Evolutionary conservation across 805 yeast genomes (phyloP).

Genomic region (Hanseniaspora occidentalis): DNA sequence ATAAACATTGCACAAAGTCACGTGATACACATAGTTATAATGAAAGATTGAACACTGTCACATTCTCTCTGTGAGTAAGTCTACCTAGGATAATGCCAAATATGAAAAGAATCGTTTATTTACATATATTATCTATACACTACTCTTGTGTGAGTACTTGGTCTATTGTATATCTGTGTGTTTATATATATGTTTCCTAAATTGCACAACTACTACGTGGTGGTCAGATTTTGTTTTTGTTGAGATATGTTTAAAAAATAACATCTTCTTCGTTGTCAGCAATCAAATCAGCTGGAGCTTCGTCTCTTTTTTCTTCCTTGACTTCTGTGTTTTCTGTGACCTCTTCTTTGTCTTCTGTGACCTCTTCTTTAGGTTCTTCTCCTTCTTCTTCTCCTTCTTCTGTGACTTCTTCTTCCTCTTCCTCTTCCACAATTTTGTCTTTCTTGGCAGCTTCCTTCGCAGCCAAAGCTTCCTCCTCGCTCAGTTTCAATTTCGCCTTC

Average conservation of each 20-base stretch:
- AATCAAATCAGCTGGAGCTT: constrained; percentile 13
- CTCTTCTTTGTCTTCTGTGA: constrained; percentile 12
- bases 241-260: constrained; percentile 28
- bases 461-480: constrained; percentile 17
- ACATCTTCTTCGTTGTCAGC: constrained; percentile 35
- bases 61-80: too few species aligned
- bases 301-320: constrained; percentile 17
- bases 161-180: not conserved
- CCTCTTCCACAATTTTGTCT: constrained; percentile 20
- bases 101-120: too few species aligned
- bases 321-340: too few species aligned
- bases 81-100: too few species aligned
- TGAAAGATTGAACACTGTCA: too few species aligned
- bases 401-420: constrained; percentile 10
- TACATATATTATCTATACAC: too few species aligned
- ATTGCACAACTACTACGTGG: too few species aligned
- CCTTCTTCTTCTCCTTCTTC: constrained; percentile 19
- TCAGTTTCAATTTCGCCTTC: constrained; percentile 14
- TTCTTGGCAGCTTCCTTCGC: constrained; percentile 7
- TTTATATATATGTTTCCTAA: not conserved
- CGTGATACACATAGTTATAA: too few species aligned
- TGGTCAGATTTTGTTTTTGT: too few species aligned
- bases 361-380: constrained; percentile 9
- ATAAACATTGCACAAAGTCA: too few species aligned
- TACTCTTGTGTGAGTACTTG: not conserved